These are phyloP conservation scores for Brettanomyces naardenensis DNA, from an alignment of 805 yeast genomes.

Conservation along the genomic window DNA sequence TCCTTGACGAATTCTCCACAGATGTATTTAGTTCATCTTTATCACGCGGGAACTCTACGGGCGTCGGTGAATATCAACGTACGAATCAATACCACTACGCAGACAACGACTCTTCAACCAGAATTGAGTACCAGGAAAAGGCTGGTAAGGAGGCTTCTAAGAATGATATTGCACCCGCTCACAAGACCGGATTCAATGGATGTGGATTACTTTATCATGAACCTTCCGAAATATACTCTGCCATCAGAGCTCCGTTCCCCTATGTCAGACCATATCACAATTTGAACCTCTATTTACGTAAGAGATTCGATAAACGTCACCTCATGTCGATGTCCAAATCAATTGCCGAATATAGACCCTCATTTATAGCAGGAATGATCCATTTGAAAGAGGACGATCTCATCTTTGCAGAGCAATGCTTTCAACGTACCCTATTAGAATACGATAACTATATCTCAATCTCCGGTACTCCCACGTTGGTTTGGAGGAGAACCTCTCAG, in stretches of 20 bases:
- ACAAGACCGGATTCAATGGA: conserved; percentile 9
- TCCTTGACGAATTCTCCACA: conserved; percentile 24
- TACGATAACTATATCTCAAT: conserved; percentile 78
- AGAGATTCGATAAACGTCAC: conserved; percentile 54
- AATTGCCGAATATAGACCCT: conserved; percentile 86
- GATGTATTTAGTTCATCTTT: conserved; percentile 1
- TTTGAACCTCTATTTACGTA: conserved; percentile 62
- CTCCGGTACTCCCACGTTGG: conserved; percentile 89
- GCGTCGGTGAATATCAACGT: not conserved
- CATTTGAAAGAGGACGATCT: conserved; percentile 84
- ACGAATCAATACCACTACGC: not conserved
- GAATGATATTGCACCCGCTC: not conserved
- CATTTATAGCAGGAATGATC: conserved; percentile 87
- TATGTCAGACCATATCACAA: conserved; percentile 90
- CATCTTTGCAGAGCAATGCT: conserved; percentile 93
- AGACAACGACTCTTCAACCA: not conserved
- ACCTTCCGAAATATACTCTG: conserved; percentile 74
- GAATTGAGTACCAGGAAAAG: no score
- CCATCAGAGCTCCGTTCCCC: conserved; percentile 68
- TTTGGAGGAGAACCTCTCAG: conserved; percentile 95
- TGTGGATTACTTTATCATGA: conserved; percentile 45
- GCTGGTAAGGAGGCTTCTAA: not conserved
- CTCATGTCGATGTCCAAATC: conserved; percentile 77
- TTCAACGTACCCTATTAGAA: conserved; percentile 84
- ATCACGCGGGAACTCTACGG: not conserved